These are phyloP conservation scores for Aspergillus quadrilineatus DNA, from an alignment of 2,329 filamentous ascomycete genomes.

Conservation along the genomic window DNA sequence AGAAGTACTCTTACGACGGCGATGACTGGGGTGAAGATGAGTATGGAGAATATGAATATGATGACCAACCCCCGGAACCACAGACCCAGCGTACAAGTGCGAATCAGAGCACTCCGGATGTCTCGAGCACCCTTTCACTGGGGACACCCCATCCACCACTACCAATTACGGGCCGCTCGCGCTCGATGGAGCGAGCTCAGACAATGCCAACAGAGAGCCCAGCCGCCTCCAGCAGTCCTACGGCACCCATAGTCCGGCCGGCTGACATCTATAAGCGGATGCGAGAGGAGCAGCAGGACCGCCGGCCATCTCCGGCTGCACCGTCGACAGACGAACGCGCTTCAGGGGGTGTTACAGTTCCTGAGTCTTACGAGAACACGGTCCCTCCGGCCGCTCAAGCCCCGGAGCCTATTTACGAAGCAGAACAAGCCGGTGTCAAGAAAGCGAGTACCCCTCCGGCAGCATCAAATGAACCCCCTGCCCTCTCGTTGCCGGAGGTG, in stretches of 20 bases:
- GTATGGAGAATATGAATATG: slow-evolving; percentile 63
- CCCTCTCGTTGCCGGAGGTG: slow-evolving; percentile 42
- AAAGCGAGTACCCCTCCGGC: neutral
- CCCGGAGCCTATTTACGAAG: neutral
- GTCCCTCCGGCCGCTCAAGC: slow-evolving; percentile 10
- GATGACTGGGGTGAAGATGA: slow-evolving; percentile 82
- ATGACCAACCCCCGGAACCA: slow-evolving; percentile 54
- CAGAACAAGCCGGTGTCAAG: neutral
- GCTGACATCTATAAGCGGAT: slow-evolving; percentile 75
- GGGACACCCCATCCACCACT: slow-evolving; percentile 16
- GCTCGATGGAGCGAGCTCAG: slow-evolving; percentile 39
- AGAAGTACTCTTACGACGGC: slow-evolving; percentile 81
- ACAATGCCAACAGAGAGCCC: slow-evolving; percentile 21
- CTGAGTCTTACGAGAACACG: neutral
- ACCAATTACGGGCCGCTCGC: slow-evolving; percentile 36
- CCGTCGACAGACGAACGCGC: neutral
- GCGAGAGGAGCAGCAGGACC: slow-evolving; percentile 60
- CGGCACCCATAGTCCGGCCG: slow-evolving; percentile 67
- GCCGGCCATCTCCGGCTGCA: slow-evolving; percentile 34
- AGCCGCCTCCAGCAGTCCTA: slow-evolving; percentile 40
- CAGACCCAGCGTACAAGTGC: slow-evolving; percentile 25
- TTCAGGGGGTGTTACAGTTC: neutral
- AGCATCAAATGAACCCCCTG: slow-evolving; percentile 17
- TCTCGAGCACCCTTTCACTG: slow-evolving; percentile 13
- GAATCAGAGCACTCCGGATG: slow-evolving; percentile 29